Conservation (phyloP, 2,329 filamentous ascomycete genomes). For the Ciborinia camelliae region DNA sequence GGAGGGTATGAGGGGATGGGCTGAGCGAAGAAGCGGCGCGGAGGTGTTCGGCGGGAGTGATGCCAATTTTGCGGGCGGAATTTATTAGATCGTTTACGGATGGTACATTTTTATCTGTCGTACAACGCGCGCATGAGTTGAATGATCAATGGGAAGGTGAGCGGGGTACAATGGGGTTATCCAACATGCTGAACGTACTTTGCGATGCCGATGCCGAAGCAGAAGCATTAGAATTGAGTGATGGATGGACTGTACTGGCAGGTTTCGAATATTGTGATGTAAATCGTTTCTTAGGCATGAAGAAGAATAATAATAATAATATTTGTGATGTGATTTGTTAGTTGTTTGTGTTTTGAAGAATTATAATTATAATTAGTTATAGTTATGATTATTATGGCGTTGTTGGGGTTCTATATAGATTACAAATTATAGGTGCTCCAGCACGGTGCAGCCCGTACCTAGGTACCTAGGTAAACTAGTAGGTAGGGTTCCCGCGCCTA, state of each 20-base stretch:
- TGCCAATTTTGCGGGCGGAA: constrained; percentile 49
- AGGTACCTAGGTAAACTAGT: too few species aligned
- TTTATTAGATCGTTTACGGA: constrained; percentile 60
- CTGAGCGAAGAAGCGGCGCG: constrained; percentile 22
- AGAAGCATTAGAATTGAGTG: constrained; percentile 40
- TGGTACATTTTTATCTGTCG: constrained; percentile 27
- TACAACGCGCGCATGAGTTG: not conserved
- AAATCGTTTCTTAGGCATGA: constrained; percentile 63
- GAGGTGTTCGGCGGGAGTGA: constrained; percentile 30
- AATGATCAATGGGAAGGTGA: not conserved
- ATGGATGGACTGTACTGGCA: constrained; percentile 51
- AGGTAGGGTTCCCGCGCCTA: not conserved
- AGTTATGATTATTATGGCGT: not conserved
- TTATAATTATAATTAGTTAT: not conserved
- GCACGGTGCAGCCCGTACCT: not conserved
- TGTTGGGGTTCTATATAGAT: not conserved
- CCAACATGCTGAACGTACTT: constrained; percentile 22
- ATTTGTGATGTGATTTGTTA: not conserved
- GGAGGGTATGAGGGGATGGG: constrained; percentile 48
- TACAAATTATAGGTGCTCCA: not conserved
- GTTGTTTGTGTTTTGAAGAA: not conserved
- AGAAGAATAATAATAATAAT: constrained; percentile 22
- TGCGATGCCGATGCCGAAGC: constrained; percentile 34
- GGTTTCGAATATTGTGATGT: constrained; percentile 56
- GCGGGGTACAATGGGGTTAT: constrained; percentile 14